Conservation (phyloP, 164 flowering plant species). For the Nymphaea thermarum region DNA sequence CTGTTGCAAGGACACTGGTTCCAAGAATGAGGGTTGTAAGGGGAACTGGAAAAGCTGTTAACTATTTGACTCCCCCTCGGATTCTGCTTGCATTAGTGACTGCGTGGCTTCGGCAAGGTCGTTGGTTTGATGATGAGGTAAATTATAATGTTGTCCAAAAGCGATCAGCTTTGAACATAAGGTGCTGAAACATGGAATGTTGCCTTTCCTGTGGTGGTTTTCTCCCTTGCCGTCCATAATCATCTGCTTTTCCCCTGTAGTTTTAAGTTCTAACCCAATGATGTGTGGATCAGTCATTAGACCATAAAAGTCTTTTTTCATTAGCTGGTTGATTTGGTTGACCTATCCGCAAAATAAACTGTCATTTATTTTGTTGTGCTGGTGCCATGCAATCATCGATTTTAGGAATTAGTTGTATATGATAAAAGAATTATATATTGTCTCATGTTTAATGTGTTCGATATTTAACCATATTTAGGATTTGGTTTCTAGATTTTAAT, state of each 20-base stretch:
- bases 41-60: slow-evolving; percentile 85
- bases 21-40: slow-evolving; percentile 86
- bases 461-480: background rate
- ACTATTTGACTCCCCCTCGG: slow-evolving; percentile 91
- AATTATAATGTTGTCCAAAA: background rate
- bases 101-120: slow-evolving; percentile 88
- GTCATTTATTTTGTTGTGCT: too few relatives aligned
- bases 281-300: too few relatives aligned
- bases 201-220: background rate
- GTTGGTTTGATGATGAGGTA: slow-evolving; percentile 98
- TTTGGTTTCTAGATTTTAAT: background rate
- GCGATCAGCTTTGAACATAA: background rate
- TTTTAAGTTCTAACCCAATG: too few relatives aligned
- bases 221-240: background rate
- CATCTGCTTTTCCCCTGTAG: background rate
- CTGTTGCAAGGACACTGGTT: slow-evolving; percentile 92
- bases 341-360: too few relatives aligned
- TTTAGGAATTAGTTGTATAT: too few relatives aligned
- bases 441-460: too few relatives aligned
- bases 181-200: background rate
- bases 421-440: too few relatives aligned
- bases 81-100: slow-evolving; percentile 88
- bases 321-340: too few relatives aligned
- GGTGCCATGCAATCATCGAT: too few relatives aligned
- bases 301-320: too few relatives aligned